A percentile compares a stretch with the other conserved stretches of the same genome.
Conservation (phyloP, 352 stramenopile species). For the Phytophthora pistaciae region DNA sequence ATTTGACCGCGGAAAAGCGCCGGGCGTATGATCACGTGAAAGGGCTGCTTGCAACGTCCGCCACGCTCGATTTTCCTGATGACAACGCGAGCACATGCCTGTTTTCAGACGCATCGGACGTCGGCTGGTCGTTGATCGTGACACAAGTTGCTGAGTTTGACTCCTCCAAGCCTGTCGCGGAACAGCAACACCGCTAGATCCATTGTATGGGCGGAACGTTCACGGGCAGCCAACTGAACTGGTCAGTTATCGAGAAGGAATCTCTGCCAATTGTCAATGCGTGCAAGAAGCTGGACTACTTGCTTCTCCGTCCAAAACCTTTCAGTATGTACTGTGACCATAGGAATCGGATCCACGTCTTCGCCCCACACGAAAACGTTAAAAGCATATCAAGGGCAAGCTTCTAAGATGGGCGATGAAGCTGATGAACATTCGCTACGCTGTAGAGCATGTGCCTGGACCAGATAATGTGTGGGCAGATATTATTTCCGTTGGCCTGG, state of each 20-base stretch:
- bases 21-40: slow-evolving; percentile 2
- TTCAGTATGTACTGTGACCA: slow-evolving; percentile 35
- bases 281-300: slow-evolving; percentile 10
- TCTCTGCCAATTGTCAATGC: slow-evolving; percentile 1
- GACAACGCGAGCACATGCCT: slow-evolving; percentile 5
- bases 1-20: not conserved
- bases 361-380: slow-evolving; percentile 12
- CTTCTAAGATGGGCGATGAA: slow-evolving; percentile 23
- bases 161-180: not conserved
- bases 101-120: not conserved
- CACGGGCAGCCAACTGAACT: not conserved
- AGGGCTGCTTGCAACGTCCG: not conserved
- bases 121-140: slow-evolving; percentile 1
- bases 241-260: slow-evolving; percentile 1
- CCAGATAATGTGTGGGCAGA: slow-evolving; percentile 9
- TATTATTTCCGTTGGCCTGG: not conserved
- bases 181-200: not conserved
- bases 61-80: slow-evolving; percentile 7
- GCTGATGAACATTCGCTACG: slow-evolving; percentile 21
- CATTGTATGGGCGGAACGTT: slow-evolving; percentile 1
- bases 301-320: not conserved
- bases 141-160: not conserved
- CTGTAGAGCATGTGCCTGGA: slow-evolving; percentile 20
- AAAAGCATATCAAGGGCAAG: slow-evolving; percentile 8
- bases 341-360: slow-evolving; percentile 32